Conservation (phyloP, 2,329 filamentous ascomycete genomes). For the Trematosphaeria pertusa region DNA sequence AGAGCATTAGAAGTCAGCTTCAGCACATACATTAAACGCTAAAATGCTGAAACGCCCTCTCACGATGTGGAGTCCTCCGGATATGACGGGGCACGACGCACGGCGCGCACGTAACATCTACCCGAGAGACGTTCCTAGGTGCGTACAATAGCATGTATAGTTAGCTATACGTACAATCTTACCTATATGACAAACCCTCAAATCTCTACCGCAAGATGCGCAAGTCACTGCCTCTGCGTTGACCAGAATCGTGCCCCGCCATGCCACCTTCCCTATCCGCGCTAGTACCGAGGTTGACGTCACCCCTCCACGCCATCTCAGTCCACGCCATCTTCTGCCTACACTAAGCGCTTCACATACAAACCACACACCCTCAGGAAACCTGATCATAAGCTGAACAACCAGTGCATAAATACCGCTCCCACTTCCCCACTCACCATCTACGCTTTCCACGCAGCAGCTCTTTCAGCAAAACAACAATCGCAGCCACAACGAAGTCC, state of each 20-base stretch:
- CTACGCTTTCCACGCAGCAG: not conserved
- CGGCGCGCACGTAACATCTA: too few relatives aligned
- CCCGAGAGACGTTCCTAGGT: too few relatives aligned
- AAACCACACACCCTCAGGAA: not conserved
- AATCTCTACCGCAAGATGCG: too few relatives aligned
- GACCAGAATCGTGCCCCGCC: constrained; percentile 1
- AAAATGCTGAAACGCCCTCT: too few relatives aligned
- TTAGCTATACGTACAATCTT: too few relatives aligned
- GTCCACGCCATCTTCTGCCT: constrained; percentile 1
- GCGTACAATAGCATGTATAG: too few relatives aligned
- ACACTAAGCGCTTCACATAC: constrained; percentile 3
- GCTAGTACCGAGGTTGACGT: constrained; percentile 10
- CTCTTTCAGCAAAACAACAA: not conserved
- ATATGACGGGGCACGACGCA: too few relatives aligned
- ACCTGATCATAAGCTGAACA: constrained; percentile 4
- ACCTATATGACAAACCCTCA: too few relatives aligned
- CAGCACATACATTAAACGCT: too few relatives aligned
- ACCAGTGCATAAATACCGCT: constrained; percentile 12
- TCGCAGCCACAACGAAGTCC: constrained; percentile 3
- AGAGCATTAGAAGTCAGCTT: too few relatives aligned
- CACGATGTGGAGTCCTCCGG: too few relatives aligned
- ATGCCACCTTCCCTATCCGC: constrained; percentile 11
- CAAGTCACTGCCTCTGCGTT: too few relatives aligned
- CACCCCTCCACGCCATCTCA: constrained; percentile 1
- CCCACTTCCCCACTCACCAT: not conserved